These are phyloP conservation scores for Plasmopara viticola DNA, from an alignment of 352 stramenopile genomes.

Conservation along the genomic window DNA sequence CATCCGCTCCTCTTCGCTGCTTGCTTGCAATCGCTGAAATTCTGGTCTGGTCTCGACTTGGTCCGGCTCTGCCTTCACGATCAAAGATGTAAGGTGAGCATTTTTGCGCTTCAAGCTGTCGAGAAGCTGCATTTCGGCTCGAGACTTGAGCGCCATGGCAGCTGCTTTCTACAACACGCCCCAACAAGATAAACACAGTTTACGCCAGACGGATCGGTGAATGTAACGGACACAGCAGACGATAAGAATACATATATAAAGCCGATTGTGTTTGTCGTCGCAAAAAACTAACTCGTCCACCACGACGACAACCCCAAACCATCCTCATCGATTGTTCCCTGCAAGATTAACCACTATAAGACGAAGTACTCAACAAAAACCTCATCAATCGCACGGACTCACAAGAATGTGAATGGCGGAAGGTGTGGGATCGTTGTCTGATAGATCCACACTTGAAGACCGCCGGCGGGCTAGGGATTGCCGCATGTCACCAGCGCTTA, in stretches of 20 bases:
- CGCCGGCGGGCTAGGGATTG: conserved; percentile 60
- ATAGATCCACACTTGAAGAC: conserved; percentile 81
- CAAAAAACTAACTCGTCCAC: conserved; percentile 52
- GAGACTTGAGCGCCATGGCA: conserved; percentile 37
- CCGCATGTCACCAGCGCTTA: conserved; percentile 55
- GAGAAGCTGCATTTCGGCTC: conserved; percentile 46
- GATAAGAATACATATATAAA: too few species aligned
- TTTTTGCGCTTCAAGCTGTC: conserved; percentile 47
- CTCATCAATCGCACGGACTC: conserved; percentile 6
- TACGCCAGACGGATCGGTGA: background rate
- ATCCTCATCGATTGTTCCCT: conserved; percentile 87
- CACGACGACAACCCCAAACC: conserved; percentile 77
- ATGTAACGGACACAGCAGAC: background rate
- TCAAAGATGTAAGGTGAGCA: conserved; percentile 31
- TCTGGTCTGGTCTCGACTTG: conserved; percentile 15
- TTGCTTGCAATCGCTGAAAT: conserved; percentile 9
- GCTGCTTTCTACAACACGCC: conserved; percentile 14
- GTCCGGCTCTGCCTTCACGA: conserved; percentile 41
- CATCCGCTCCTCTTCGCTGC: conserved; percentile 36
- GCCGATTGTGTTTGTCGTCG: background rate
- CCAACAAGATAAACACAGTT: background rate
- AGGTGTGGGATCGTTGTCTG: conserved; percentile 72
- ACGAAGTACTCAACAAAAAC: conserved; percentile 2
- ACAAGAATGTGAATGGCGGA: conserved; percentile 82
- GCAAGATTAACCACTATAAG: background rate